phyloP scores from a whole-genome alignment of 2,329 filamentous ascomycete genomes.

The Alternaria sp. region DNA sequence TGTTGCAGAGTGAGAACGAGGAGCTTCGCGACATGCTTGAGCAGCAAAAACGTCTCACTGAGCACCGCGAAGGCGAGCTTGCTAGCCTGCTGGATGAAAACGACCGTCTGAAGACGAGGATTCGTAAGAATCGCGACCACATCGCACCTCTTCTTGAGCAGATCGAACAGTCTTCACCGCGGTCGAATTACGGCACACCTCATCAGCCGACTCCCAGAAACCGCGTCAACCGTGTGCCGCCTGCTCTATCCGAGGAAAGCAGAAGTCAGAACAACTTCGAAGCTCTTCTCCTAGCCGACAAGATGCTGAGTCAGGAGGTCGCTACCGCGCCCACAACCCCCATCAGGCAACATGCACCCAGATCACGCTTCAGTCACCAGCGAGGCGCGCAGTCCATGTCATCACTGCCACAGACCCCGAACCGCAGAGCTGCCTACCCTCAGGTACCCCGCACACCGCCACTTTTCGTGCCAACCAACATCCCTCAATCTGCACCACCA shows the following conservation, averaged over 20 bases:
- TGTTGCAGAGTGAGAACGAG: slow-evolving; percentile 70
- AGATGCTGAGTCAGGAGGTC: slow-evolving; percentile 79
- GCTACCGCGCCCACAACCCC: slow-evolving; percentile 78
- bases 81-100: slow-evolving; percentile 76
- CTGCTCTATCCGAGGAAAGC: slow-evolving; percentile 55
- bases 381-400: slow-evolving; percentile 84
- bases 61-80: slow-evolving; percentile 77
- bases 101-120: slow-evolving; percentile 77
- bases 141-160: slow-evolving; percentile 63
- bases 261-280: slow-evolving; percentile 72
- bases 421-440: slow-evolving; percentile 62
- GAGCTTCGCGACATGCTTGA: slow-evolving; percentile 69
- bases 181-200: slow-evolving; percentile 60
- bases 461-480: slow-evolving; percentile 36
- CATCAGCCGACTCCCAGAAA: slow-evolving; percentile 57
- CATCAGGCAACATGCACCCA: slow-evolving; percentile 54
- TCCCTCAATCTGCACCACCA: slow-evolving; percentile 52
- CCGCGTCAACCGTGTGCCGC: slow-evolving; percentile 35
- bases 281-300: slow-evolving; percentile 74
- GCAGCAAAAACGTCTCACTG: slow-evolving; percentile 78
- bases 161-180: slow-evolving; percentile 71
- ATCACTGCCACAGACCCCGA: slow-evolving; percentile 80
- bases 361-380: slow-evolving; percentile 67
- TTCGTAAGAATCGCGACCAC: slow-evolving; percentile 88
- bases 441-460: slow-evolving; percentile 63